Conservation (phyloP, 495 filamentous ascomycete genomes). For the Aspergillus affinis region DNA sequence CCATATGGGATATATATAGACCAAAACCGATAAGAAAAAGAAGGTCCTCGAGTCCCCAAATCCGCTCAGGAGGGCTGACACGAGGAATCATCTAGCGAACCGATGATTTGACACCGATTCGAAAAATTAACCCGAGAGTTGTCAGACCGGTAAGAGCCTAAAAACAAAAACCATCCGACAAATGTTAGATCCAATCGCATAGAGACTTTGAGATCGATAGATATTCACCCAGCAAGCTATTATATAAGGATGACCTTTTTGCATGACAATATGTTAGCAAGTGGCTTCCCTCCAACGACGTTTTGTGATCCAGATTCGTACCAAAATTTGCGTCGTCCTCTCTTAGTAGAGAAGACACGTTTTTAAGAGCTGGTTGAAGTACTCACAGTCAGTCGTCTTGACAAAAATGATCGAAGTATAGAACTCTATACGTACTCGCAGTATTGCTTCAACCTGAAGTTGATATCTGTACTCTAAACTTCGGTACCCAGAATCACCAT, state of each 20-base stretch:
- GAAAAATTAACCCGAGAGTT: not conserved
- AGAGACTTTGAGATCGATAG: not conserved
- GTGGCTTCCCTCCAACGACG: not conserved
- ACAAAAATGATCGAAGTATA: too few species aligned
- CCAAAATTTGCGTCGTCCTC: not conserved
- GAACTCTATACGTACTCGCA: too few species aligned
- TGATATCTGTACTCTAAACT: too few species aligned
- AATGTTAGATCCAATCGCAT: not conserved
- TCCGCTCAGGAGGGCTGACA: not conserved
- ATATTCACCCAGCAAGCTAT: not conserved
- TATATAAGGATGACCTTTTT: not conserved
- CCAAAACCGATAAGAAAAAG: not conserved
- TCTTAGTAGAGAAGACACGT: too few species aligned
- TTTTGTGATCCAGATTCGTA: not conserved
- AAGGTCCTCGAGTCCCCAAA: not conserved
- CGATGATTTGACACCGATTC: not conserved
- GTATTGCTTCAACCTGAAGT: too few species aligned
- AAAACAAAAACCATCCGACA: not conserved
- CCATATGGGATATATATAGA: not conserved
- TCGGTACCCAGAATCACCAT: too few species aligned
- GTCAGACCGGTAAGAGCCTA: not conserved
- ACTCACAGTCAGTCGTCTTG: too few species aligned
- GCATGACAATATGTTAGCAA: not conserved
- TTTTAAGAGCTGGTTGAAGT: too few species aligned
- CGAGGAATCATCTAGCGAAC: not conserved